A percentile compares a stretch with the other conserved stretches of the same genome.
Evolutionary conservation across 139 green algal species (phyloP).

Genomic region (Chlorella sorokiniana): DNA sequence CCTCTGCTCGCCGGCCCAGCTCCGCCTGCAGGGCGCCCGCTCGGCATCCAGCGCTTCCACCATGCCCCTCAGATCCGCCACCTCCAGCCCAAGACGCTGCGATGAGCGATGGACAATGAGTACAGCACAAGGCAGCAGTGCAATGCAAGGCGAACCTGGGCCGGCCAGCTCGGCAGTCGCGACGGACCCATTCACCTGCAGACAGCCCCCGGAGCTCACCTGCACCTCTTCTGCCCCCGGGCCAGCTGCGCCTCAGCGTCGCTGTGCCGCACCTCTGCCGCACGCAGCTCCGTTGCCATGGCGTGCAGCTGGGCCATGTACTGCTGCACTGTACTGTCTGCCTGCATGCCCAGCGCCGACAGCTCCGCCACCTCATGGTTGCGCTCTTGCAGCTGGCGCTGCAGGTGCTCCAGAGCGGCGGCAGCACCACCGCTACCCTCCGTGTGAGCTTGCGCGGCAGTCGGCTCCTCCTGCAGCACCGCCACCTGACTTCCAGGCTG

Average conservation of each 20-base stretch:
- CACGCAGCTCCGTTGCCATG: conserved; percentile 31
- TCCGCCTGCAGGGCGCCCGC: conserved; percentile 21
- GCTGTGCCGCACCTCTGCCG: conserved; percentile 5
- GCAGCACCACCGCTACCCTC: not conserved
- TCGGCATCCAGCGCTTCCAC: conserved; percentile 33
- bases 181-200: not conserved
- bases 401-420: conserved; percentile 11
- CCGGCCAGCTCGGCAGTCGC: not conserved
- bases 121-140: too few species aligned
- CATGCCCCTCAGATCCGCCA: conserved; percentile 21
- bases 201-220: not conserved
- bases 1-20: conserved; percentile 17
- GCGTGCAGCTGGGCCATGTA: conserved; percentile 37
- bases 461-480: not conserved
- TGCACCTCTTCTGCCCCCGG: not conserved
- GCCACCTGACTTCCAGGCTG: not conserved
- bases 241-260: conserved; percentile 21
- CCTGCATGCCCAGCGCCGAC: conserved; percentile 29
- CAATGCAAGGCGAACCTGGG: not conserved
- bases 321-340: conserved; percentile 26
- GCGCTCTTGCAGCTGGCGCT: conserved; percentile 23
- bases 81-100: conserved; percentile 3
- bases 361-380: conserved; percentile 30
- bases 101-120: too few species aligned
- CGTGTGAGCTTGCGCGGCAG: not conserved